These are phyloP conservation scores for Tuber brumale DNA, from an alignment of 495 filamentous ascomycete genomes.

Conservation along the genomic window DNA sequence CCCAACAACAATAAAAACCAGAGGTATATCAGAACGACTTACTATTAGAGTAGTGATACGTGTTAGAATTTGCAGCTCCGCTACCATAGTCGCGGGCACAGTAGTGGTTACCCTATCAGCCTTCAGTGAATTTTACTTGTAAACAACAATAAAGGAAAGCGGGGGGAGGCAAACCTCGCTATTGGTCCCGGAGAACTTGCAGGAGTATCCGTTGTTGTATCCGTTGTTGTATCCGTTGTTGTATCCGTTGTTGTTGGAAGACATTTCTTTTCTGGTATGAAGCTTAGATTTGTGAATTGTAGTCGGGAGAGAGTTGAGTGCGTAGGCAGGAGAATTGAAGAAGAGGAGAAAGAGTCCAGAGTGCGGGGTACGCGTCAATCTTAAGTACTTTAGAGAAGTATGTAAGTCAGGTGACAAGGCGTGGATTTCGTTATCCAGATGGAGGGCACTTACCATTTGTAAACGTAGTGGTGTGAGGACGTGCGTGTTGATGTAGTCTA, in stretches of 20 bases:
- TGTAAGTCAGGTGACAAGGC: background rate
- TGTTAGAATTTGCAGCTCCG: slow-evolving; percentile 47
- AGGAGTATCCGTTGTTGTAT: slow-evolving; percentile 43
- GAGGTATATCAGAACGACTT: slow-evolving; percentile 27
- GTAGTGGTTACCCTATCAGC: slow-evolving; percentile 51
- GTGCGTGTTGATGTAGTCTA: no score
- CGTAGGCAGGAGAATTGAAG: background rate
- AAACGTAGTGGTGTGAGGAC: no score
- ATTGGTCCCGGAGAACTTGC: slow-evolving; percentile 47
- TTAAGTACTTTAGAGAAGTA: background rate
- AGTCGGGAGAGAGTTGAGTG: background rate
- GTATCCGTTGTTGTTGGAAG: slow-evolving; percentile 28
- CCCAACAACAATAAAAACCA: background rate
- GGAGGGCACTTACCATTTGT: background rate
- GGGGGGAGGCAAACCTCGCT: slow-evolving; percentile 39
- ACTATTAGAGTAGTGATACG: slow-evolving; percentile 56
- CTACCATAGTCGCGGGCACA: slow-evolving; percentile 51
- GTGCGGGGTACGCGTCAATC: background rate
- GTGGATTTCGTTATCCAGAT: background rate
- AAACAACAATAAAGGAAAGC: background rate
- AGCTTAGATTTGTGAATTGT: background rate
- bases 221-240: no score
- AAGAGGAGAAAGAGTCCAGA: background rate
- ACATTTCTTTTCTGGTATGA: slow-evolving; percentile 9
- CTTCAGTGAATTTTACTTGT: background rate